A percentile compares a stretch with the other conserved stretches of the same genome.
Evolutionary conservation across 2,329 filamentous ascomycete genomes (phyloP).

Genomic region (Thielaviopsis musarum): DNA sequence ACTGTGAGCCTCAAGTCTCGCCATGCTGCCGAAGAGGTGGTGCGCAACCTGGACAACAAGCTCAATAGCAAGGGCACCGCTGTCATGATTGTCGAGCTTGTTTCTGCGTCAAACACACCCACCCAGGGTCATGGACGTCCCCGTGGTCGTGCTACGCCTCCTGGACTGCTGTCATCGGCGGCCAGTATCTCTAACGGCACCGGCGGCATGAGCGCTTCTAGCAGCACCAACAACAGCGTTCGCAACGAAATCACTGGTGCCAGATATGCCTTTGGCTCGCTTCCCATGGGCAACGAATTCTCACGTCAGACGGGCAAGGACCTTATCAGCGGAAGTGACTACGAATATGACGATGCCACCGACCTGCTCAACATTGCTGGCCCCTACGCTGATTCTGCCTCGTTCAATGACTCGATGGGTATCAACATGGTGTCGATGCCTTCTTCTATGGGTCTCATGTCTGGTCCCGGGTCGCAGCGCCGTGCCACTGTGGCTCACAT

Average conservation of each 20-base stretch:
- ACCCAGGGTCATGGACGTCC: constrained; percentile 6
- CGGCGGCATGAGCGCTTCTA: neutral
- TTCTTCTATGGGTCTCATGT: constrained; percentile 3
- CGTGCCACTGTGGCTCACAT: constrained; percentile 10
- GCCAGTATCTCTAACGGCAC: neutral
- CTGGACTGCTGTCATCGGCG: neutral
- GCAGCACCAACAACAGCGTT: neutral
- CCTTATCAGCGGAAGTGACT: constrained; percentile 48
- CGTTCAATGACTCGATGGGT: constrained; percentile 22
- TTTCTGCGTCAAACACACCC: constrained; percentile 8
- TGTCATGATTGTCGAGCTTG: constrained; percentile 5
- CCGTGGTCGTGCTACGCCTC: constrained; percentile 7
- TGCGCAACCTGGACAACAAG: constrained; percentile 10
- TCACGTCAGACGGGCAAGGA: constrained; percentile 48
- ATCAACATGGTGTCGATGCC: constrained; percentile 15
- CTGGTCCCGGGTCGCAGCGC: constrained; percentile 2
- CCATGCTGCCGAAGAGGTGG: constrained; percentile 6
- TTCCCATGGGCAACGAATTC: constrained; percentile 27
- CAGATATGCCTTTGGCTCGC: constrained; percentile 6
- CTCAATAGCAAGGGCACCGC: constrained; percentile 10
- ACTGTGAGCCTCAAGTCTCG: constrained; percentile 8
- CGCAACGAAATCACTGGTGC: neutral
- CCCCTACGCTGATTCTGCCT: constrained; percentile 56
- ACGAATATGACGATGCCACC: constrained; percentile 54
- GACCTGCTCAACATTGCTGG: constrained; percentile 57